Percentiles rank a stretch among this genome's conserved stretches.
Evolutionary conservation across 2,329 filamentous ascomycete species (phyloP).

Genomic region (Xenosphaeropsis pyriputrescens): DNA sequence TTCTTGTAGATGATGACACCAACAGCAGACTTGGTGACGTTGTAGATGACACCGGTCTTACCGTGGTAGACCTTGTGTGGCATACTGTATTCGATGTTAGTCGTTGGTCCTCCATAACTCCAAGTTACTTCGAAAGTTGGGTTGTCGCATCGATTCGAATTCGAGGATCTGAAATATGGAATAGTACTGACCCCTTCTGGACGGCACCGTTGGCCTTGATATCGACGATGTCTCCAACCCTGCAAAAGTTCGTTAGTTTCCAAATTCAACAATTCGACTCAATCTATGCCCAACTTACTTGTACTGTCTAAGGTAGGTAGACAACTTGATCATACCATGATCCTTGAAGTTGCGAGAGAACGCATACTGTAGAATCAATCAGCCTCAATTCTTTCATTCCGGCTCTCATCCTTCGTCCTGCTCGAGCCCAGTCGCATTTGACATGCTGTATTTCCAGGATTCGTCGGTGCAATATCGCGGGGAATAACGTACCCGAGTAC

Average conservation of each 20-base stretch:
- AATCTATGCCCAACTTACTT: conserved; percentile 38
- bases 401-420: no score
- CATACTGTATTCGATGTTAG: conserved; percentile 46
- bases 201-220: conserved; percentile 98
- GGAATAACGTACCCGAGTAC: conserved; percentile 56
- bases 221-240: conserved; percentile 97
- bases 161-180: neutral
- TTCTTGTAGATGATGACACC: conserved; percentile 99
- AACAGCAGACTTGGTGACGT: conserved; percentile 95
- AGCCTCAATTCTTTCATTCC: conserved; percentile 7
- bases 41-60: conserved; percentile 97
- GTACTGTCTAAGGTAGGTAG: conserved; percentile 91
- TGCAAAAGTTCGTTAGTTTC: conserved; percentile 30
- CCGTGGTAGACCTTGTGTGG: conserved; percentile 99
- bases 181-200: conserved; percentile 72
- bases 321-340: conserved; percentile 86
- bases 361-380: conserved; percentile 49
- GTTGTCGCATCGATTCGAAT: neutral
- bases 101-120: conserved; percentile 1
- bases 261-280: neutral
- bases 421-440: no score
- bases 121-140: neutral
- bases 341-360: conserved; percentile 92
- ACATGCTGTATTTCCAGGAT: no score
- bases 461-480: neutral